phyloP scores from a whole-genome alignment of 2,329 filamentous ascomycete genomes.

The Cordyceps farinosa region DNA sequence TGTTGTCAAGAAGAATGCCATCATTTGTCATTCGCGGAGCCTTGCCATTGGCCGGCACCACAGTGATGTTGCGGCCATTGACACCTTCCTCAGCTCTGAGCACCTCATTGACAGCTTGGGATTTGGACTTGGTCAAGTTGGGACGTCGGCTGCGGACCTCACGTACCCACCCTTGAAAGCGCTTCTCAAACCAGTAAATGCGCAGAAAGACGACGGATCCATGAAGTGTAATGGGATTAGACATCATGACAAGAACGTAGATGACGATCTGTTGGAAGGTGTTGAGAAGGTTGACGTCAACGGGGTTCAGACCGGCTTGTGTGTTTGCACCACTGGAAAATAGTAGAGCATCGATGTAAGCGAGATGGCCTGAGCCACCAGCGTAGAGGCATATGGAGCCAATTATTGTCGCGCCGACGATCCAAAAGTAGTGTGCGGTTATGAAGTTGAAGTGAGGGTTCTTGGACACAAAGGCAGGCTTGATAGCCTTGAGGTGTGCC shows the following conservation, averaged over 20 bases:
- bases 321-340: constrained; percentile 83
- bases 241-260: constrained; percentile 67
- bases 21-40: constrained; percentile 59
- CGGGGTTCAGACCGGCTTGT: constrained; percentile 87
- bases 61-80: constrained; percentile 60
- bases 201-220: constrained; percentile 86
- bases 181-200: constrained; percentile 96
- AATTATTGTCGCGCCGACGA: constrained; percentile 68
- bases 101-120: constrained; percentile 44
- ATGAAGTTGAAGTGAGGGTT: constrained; percentile 78
- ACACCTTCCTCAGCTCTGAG: constrained; percentile 59
- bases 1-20: constrained; percentile 48
- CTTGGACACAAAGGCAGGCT: constrained; percentile 55
- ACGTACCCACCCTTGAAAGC: constrained; percentile 78
- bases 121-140: constrained; percentile 59
- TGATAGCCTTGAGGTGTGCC: constrained; percentile 46
- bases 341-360: constrained; percentile 85
- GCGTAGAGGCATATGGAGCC: constrained; percentile 75
- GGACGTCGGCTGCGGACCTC: constrained; percentile 66
- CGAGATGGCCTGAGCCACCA: constrained; percentile 52
- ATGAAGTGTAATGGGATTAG: constrained; percentile 82
- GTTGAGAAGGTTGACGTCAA: constrained; percentile 63
- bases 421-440: constrained; percentile 76
- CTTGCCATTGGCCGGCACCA: constrained; percentile 56
- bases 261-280: constrained; percentile 72